Evolutionary conservation across 176 grass and related monocot species (phyloP).

Genomic region (Secale cereale): DNA sequence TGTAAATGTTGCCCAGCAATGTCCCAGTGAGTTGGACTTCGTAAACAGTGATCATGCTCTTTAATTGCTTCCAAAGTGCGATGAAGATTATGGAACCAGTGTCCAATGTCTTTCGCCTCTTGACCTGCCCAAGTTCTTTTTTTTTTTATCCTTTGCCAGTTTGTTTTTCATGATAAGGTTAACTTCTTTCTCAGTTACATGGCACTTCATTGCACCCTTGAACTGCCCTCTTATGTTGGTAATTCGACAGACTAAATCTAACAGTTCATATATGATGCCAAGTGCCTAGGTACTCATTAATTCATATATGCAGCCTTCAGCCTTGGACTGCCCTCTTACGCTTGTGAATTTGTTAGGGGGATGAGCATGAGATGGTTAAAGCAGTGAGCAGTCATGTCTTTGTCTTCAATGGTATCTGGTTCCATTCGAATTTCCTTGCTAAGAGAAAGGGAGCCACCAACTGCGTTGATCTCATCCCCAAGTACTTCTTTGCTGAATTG

Average conservation of each 20-base stretch:
- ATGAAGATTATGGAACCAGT: background rate
- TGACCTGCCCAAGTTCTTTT: background rate
- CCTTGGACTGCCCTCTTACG: background rate
- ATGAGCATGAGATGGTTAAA: background rate
- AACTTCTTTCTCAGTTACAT: background rate
- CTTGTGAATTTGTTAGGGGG: background rate
- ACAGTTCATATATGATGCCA: background rate
- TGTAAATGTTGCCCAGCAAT: background rate
- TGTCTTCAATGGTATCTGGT: constrained; percentile 1
- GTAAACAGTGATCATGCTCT: background rate
- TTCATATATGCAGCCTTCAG: background rate
- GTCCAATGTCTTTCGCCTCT: background rate
- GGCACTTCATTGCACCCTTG: background rate
- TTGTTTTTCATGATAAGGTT: background rate
- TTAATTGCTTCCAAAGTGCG: background rate
- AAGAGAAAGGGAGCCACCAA: background rate
- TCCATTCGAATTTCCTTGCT: background rate
- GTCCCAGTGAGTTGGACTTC: background rate
- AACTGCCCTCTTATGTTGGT: background rate
- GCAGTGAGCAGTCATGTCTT: background rate
- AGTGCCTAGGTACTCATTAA: background rate
- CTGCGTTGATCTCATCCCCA: background rate
- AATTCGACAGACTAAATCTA: background rate
- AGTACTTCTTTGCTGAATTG: background rate
- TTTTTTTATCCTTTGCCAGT: background rate